Percentiles rank a stretch among this genome's conserved stretches.
Evolutionary conservation across 768 basidiomycete species (phyloP).

Genomic region (Plicaturopsis crispa): DNA sequence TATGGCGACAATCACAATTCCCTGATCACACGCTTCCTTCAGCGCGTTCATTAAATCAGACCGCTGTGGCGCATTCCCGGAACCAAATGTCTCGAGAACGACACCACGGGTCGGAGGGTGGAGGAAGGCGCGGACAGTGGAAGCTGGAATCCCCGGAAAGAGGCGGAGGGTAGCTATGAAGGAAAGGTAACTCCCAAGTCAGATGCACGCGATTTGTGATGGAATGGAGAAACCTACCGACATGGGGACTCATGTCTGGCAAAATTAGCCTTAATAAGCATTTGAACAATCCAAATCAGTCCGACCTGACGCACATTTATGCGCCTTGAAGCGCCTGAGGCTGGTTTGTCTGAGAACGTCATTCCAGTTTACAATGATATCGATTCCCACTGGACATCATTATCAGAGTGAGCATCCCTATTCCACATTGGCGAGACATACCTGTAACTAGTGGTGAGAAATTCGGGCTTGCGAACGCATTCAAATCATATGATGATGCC

Average conservation of each 20-base stretch:
- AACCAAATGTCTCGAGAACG: constrained; percentile 86
- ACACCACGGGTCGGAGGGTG: constrained; percentile 70
- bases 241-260: neutral
- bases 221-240: neutral
- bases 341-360: constrained; percentile 80
- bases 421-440: constrained; percentile 18
- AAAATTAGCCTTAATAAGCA: neutral
- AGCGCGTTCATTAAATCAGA: constrained; percentile 68
- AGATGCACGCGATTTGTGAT: constrained; percentile 5
- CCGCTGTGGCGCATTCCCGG: constrained; percentile 87
- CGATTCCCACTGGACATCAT: constrained; percentile 64
- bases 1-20: constrained; percentile 85
- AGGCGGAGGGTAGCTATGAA: constrained; percentile 69
- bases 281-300: neutral
- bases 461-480: constrained; percentile 82
- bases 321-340: constrained; percentile 69
- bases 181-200: no score
- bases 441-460: constrained; percentile 79
- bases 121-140: constrained; percentile 71
- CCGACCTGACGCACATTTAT: constrained; percentile 48
- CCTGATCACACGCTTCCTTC: constrained; percentile 74
- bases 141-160: constrained; percentile 79
- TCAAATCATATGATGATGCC: constrained; percentile 72
- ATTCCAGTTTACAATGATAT: constrained; percentile 85
- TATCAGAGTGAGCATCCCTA: constrained; percentile 5